phyloP scores from a whole-genome alignment of 805 yeast genomes.

The Yarrowia sp. region DNA sequence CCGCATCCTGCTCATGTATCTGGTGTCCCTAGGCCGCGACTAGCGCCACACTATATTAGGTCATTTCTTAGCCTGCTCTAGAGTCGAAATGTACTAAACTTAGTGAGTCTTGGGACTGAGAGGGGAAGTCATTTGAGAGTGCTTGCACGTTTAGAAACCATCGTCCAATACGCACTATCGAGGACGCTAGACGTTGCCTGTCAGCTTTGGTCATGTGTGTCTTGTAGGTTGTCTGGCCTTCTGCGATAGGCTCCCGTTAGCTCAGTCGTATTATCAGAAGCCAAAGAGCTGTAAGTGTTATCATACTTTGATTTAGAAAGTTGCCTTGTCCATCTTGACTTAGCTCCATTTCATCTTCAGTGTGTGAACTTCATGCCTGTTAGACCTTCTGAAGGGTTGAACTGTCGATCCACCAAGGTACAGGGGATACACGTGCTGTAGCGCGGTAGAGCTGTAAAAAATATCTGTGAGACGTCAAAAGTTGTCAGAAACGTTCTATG shows the following conservation, averaged over 20 bases:
- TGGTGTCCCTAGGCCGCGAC: neutral
- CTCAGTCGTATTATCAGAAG: neutral
- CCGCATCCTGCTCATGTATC: neutral
- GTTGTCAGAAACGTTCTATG: too few relatives aligned
- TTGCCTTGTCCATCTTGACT: neutral
- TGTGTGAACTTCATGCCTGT: neutral
- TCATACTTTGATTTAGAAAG: neutral
- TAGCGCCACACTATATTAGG: slow-evolving; percentile 10
- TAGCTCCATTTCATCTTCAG: neutral
- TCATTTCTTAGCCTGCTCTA: slow-evolving; percentile 7
- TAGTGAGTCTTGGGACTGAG: slow-evolving; percentile 9
- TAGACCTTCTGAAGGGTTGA: neutral
- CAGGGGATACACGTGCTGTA: too few relatives aligned
- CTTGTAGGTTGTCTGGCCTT: too few relatives aligned
- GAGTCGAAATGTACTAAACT: slow-evolving; percentile 11
- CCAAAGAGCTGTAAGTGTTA: neutral
- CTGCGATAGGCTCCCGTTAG: too few relatives aligned
- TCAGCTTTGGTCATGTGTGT: too few relatives aligned
- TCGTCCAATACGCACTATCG: too few relatives aligned
- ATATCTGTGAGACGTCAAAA: too few relatives aligned
- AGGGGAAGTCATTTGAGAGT: neutral
- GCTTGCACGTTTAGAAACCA: too few relatives aligned
- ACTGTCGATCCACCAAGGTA: neutral
- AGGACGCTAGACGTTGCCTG: too few relatives aligned
- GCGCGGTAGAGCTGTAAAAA: too few relatives aligned